Evolutionary conservation across 768 basidiomycete species (phyloP), one percentile per base, ranked within the genome.

Genomic region (Hygrocybe coccinea): DNA sequence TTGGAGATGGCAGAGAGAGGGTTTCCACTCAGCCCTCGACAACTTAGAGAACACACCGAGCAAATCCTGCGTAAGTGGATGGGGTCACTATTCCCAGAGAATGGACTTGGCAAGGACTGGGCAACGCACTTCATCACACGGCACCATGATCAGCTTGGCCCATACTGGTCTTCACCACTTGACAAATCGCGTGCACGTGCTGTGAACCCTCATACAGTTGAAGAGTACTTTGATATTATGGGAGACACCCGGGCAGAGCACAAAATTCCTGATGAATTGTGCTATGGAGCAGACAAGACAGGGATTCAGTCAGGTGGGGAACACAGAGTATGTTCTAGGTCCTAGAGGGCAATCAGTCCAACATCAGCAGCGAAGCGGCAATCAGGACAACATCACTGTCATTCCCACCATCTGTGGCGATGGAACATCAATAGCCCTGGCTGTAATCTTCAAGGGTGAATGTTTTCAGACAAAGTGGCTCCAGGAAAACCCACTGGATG

Each of bases 381-480:
- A 58, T 10, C 53, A 65, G 2, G 68, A 76, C 54, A 73, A 68
- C 43, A 71, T 65, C 24, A 74, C 72, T 4, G 67, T 73, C 2
- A 52, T 76, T 22, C 58, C 65, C n/a, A 70, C 69, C 7, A 74
- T 76, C 39, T 70, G 70, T 55, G 67, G 69, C 1, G 68, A 77
- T 68, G 75, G 79, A 0, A 71, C 70, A 1, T 41, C 60, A 0
- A 50, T 69, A 0, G 62, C 65, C 1, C 79, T 77, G 2, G 59
- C 69, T 12, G 67, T 77, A 0, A 76, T 78, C 19, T 70, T 68
- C 60, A 74, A 76, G 52, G 76, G 75, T 1, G 56, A 72, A 24
- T 62, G 56, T 5, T 75, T 61, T 58, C 63, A 69, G 48, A 54
- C 63, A 2, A 67, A 61, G 15, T 79, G 78, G 77, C 54, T 51